Evolutionary conservation across 257 asterid genomes (phyloP), one percentile per base, ranked within the genome.

Genomic region (Solanum chiquidenum): DNA sequence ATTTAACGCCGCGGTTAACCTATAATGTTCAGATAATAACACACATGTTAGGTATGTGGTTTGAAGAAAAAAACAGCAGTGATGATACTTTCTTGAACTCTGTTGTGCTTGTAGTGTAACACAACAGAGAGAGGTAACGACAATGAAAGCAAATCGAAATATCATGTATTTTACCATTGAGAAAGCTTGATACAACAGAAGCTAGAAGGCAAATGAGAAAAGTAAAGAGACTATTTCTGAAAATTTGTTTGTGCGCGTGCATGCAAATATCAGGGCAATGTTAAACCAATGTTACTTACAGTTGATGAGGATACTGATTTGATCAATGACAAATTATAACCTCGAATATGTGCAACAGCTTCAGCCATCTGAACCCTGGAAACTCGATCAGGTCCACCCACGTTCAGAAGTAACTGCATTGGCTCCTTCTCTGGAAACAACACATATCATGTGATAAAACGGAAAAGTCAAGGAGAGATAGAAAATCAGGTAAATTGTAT

Each of bases 301-400:
- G 96, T 92, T 88, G 98, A 93, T 58, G 99, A 96, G 31, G 98
- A 94, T 37, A 94, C 98, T 35, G 93, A 90, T 49, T 90, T 95
- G 93, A 97, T 94, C 92, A 92, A 83, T 83, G 99, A 93, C 86
- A 94, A 76, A 74, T 88, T 90, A 84, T 95, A 93, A 77, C 95
- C 98, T 91, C 94, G 92, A 64, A 88, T 90, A 64, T 86, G 87
- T 46, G 98, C 98, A 88, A 95, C 96, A 88, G 94, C 95, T 92
- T 97, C 98, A 7, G 99, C 99, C 99, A 97, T 97, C 91, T 97
- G 98, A 88, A 95, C 98, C 80, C 99, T 93, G 31, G 99, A 95
- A 33, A 97, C 90, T 91, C 98, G 91, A 88, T 95, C 98, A 31
- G 98, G 97, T 69, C 98, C 99, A 2, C 99, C 99, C 62, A 89